A percentile compares a stretch with the other conserved stretches of the same genome.
Conservation (phyloP, 352 stramenopile species). For the Pythium plurisporium region DNA sequence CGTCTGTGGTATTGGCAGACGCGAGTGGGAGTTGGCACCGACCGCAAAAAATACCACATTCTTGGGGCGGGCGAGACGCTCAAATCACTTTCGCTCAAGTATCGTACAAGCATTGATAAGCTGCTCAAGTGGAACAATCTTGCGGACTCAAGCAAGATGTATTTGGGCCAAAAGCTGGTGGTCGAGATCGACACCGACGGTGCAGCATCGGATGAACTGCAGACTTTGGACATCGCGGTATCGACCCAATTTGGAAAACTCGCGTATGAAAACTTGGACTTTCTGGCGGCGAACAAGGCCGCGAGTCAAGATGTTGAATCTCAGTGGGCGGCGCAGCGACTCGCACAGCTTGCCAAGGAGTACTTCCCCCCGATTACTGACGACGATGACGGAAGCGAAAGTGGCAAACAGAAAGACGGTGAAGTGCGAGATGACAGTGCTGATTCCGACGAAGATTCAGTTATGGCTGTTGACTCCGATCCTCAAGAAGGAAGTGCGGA, state of each 20-base stretch:
- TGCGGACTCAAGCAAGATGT: conserved; percentile 61
- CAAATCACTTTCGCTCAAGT: conserved; percentile 67
- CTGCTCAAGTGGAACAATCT: conserved; percentile 70
- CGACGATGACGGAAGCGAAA: conserved; percentile 18
- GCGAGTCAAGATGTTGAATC: conserved; percentile 49
- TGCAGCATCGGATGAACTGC: conserved; percentile 48
- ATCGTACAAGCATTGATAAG: conserved; percentile 66
- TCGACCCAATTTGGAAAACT: conserved; percentile 53
- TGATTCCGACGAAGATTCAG: conserved; percentile 26
- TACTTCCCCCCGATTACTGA: conserved; percentile 52
- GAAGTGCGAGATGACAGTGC: conserved; percentile 15
- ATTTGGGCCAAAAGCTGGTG: conserved; percentile 72
- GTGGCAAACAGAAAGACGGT: conserved; percentile 3
- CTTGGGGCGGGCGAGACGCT: conserved; percentile 64
- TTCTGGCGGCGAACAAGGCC: conserved; percentile 51
- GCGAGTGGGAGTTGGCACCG: conserved; percentile 30
- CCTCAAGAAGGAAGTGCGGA: conserved; percentile 12
- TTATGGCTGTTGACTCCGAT: conserved; percentile 33
- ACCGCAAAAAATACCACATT: conserved; percentile 71
- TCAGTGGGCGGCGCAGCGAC: conserved; percentile 51
- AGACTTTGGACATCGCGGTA: conserved; percentile 42
- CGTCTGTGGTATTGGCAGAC: conserved; percentile 71
- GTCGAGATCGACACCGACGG: conserved; percentile 47
- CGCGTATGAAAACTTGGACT: conserved; percentile 60
- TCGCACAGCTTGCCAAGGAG: conserved; percentile 56